Percentiles rank a stretch among this genome's conserved stretches.
phyloP scores from a whole-genome alignment of 441 rosid genomes.

The Erodium trifolium region DNA sequence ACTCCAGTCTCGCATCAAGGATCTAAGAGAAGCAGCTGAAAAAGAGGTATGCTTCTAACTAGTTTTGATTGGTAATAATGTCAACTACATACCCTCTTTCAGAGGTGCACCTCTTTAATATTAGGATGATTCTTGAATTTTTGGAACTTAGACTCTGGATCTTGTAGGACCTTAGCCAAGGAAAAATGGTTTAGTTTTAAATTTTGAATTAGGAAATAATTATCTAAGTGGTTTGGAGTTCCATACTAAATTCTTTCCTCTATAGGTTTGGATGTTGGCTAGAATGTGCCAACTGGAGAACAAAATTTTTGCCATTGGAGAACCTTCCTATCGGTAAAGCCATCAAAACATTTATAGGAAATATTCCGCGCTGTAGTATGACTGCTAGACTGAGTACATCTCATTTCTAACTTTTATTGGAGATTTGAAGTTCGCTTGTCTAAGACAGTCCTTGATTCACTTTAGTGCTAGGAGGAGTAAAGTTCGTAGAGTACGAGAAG shows the following conservation, averaged over 20 bases:
- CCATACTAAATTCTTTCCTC: conserved; percentile 12
- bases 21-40: conserved; percentile 65
- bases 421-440: conserved; percentile 7
- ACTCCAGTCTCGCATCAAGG: conserved; percentile 77
- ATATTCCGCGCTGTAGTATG: conserved; percentile 7
- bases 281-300: conserved; percentile 94
- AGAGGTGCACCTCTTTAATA: not conserved
- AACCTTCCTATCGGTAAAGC: conserved; percentile 81
- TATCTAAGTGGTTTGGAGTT: not conserved
- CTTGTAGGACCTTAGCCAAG: no score
- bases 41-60: conserved; percentile 56
- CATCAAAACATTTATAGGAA: conserved; percentile 19
- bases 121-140: no score
- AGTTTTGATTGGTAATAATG: not conserved
- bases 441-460: conserved; percentile 19
- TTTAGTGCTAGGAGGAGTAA: conserved; percentile 65
- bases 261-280: conserved; percentile 90
- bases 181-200: no score
- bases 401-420: not conserved
- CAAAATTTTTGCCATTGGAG: conserved; percentile 90
- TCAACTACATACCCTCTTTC: conserved; percentile 5
- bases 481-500: conserved; percentile 73
- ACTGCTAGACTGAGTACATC: conserved; percentile 6
- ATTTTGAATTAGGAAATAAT: not conserved
- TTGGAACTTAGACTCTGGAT: no score